phyloP scores from a whole-genome alignment of 2,329 filamentous ascomycete species.

The Aspergillus chevalieri region DNA sequence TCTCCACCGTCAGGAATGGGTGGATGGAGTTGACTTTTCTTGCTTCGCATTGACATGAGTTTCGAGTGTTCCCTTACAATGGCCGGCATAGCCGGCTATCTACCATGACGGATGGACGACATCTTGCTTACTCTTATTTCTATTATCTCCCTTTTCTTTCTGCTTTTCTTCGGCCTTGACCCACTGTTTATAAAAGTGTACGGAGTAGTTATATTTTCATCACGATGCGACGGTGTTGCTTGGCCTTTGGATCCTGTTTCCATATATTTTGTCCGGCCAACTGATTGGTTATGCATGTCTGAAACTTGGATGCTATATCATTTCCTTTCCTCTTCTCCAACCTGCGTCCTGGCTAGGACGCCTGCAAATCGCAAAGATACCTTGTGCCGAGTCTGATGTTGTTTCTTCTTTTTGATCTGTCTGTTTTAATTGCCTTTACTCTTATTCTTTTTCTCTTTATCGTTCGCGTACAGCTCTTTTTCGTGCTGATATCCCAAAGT shows the following conservation, averaged over 20 bases:
- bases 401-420: constrained; percentile 9
- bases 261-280: neutral
- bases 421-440: constrained; percentile 10
- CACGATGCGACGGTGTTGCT: neutral
- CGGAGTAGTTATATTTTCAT: neutral
- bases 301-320: constrained; percentile 3
- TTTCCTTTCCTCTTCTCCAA: neutral
- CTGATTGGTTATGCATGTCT: constrained; percentile 1
- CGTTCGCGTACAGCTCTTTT: constrained; percentile 5
- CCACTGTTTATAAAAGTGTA: constrained; percentile 4
- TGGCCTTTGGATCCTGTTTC: constrained; percentile 1
- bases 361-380: constrained; percentile 19
- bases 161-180: constrained; percentile 3
- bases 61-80: constrained; percentile 15
- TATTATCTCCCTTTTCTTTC: constrained; percentile 4
- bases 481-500: constrained; percentile 10
- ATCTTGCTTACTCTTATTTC: constrained; percentile 8
- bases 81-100: constrained; percentile 10
- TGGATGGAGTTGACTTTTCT: constrained; percentile 23
- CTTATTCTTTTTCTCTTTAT: constrained; percentile 10
- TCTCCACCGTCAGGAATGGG: constrained; percentile 21
- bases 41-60: constrained; percentile 13
- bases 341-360: neutral
- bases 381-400: constrained; percentile 22
- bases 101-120: constrained; percentile 8